phyloP scores from a whole-genome alignment of 140 eudicot species.

The Oenanthe javanica region DNA sequence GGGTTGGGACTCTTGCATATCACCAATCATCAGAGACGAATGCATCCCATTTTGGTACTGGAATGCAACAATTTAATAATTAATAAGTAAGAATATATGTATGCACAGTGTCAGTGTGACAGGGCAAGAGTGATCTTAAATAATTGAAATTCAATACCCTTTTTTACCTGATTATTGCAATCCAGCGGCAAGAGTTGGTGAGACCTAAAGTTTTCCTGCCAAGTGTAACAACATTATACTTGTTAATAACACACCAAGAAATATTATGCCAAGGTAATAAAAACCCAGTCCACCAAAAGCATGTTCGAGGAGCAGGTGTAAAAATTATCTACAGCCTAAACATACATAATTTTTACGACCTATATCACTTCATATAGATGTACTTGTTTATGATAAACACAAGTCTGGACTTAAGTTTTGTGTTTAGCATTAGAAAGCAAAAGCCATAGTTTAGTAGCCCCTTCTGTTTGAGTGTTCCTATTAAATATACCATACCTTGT shows the following conservation, averaged over 20 bases:
- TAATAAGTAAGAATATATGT: neutral
- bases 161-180: conserved; percentile 58
- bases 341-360: neutral
- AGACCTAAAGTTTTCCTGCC: conserved; percentile 52
- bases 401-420: neutral
- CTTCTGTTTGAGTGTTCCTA: neutral
- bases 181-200: conserved; percentile 47
- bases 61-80: neutral
- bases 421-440: neutral
- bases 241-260: neutral
- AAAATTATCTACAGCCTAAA: neutral
- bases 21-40: conserved; percentile 49
- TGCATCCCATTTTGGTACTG: conserved; percentile 66
- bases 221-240: neutral
- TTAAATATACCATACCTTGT: conserved; percentile 41
- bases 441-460: neutral
- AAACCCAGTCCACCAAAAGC: neutral
- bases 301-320: neutral
- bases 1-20: conserved; percentile 44
- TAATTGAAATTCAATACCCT: neutral
- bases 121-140: conserved; percentile 1
- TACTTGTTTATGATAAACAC: neutral
- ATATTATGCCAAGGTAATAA: neutral
- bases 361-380: neutral
- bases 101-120: neutral